Base-by-base conservation (phyloP, 768 basidiomycete genomes). In the Suillus subluteus region DNA sequence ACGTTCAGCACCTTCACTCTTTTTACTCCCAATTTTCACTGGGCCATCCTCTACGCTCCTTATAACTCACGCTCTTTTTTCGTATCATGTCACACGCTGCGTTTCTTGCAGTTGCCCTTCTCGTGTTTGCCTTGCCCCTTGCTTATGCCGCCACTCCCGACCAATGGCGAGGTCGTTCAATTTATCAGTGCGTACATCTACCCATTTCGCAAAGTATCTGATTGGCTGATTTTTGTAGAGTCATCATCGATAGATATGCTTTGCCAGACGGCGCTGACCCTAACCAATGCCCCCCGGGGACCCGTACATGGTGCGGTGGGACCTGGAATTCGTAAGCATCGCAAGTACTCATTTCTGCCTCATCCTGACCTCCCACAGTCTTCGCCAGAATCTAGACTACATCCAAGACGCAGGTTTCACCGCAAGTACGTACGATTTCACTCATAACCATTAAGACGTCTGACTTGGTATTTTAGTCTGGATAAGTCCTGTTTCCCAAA, bases 321-420 rank as follows among this genome's bases (percentile, higher is more conserved):
- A 92, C 88, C n/a, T 95, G 92, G 91, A 87, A 85, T 62, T 82
- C 87, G 83, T 83, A 50, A 67, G 82, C 75, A 44, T 12, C 30
- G 1, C 59, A 11, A 43, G 12, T 16, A 30, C 26, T 50, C 8
- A 38, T 54, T 23, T 41, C 7, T 62, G 38, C 26, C 41, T 62
- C 56, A 32, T 66, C 58, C 48, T 54, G 54, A 64, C 21, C 65
- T 32, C 54, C 40, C 59, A 66, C 56, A 87, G 86, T 11, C 86
- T 95, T 69, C 85, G 82, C 65, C 81, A 87, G 68, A 90, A 93
- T 74, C 82, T 95, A n/a, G 92, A 95, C 74, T 96, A 95, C 73
- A 89, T 96, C 61, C 88, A 93, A 70, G 77, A 88, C 66, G 91
- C 91, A 66, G 93, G 93, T 4, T 94, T 94, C 78, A 92, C 92